Evolutionary conservation across 495 filamentous ascomycete species (phyloP).

Genomic region (Podospora didyma): DNA sequence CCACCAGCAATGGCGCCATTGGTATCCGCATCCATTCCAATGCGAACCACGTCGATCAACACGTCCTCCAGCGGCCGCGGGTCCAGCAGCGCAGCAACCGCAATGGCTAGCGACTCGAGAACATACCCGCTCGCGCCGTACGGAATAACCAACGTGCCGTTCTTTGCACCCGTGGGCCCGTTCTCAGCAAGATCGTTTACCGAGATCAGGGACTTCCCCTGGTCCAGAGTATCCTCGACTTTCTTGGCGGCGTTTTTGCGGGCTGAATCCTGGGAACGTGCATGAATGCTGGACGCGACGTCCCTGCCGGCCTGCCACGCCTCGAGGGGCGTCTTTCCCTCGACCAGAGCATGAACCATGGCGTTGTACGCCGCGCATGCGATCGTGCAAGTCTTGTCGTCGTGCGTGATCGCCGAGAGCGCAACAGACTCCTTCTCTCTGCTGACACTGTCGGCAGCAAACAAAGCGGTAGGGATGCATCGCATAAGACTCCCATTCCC

Average conservation of each 20-base stretch:
- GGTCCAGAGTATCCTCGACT: constrained; percentile 12
- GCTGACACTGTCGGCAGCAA: background rate
- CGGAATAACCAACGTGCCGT: constrained; percentile 14
- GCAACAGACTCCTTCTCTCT: constrained; percentile 6
- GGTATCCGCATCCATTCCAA: constrained; percentile 29
- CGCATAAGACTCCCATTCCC: constrained; percentile 28
- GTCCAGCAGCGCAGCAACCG: constrained; percentile 27
- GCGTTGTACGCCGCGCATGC: constrained; percentile 23
- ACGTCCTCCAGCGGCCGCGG: constrained; percentile 25
- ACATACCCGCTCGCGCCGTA: constrained; percentile 22
- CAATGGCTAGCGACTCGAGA: constrained; percentile 25
- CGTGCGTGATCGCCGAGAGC: constrained; percentile 22
- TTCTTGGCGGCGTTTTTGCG: background rate
- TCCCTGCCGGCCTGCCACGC: constrained; percentile 16
- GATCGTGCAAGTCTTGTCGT: constrained; percentile 16
- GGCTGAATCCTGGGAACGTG: too few species aligned
- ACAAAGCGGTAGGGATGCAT: constrained; percentile 25
- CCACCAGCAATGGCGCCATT: constrained; percentile 32
- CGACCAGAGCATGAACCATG: constrained; percentile 18
- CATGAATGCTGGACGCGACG: background rate
- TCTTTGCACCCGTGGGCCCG: constrained; percentile 16
- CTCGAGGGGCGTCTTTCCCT: constrained; percentile 10
- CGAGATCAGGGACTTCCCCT: constrained; percentile 7
- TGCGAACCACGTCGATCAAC: constrained; percentile 27
- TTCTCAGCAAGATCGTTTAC: constrained; percentile 21